Evolutionary conservation across 441 rosid genomes (phyloP).

Genomic region (Codiaeum variegatum): DNA sequence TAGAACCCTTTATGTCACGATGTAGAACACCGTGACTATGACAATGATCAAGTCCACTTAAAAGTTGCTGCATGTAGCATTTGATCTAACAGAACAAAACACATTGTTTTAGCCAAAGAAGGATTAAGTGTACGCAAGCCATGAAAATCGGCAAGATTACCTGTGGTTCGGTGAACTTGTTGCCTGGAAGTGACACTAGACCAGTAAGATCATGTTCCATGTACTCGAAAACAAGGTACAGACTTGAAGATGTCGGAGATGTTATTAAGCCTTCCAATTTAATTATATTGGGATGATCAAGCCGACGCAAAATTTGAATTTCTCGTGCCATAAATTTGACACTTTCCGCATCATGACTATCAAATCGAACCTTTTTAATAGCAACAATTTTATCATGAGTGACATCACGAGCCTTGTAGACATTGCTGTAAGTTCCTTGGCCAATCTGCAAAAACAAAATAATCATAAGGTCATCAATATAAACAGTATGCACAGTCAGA

Average conservation of each 20-base stretch:
- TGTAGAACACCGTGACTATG: slow-evolving; percentile 78
- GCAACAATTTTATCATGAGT: slow-evolving; percentile 66
- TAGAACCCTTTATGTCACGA: slow-evolving; percentile 91
- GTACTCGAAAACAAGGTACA: slow-evolving; percentile 92
- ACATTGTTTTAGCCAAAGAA: background rate
- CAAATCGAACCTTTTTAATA: slow-evolving; percentile 75
- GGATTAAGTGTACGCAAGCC: slow-evolving; percentile 4
- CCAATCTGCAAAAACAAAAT: slow-evolving; percentile 69
- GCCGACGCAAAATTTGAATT: slow-evolving; percentile 63
- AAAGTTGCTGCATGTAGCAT: slow-evolving; percentile 93
- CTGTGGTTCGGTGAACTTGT: slow-evolving; percentile 85
- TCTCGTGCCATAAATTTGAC: slow-evolving; percentile 94
- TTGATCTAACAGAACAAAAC: slow-evolving; percentile 55
- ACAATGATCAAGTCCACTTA: slow-evolving; percentile 92
- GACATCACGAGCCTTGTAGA: slow-evolving; percentile 81
- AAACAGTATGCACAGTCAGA: background rate
- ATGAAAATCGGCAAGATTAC: slow-evolving; percentile 29
- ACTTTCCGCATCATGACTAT: slow-evolving; percentile 72
- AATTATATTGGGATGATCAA: slow-evolving; percentile 85
- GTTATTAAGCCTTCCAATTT: slow-evolving; percentile 86
- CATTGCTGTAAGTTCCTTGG: slow-evolving; percentile 94
- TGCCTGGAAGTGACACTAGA: slow-evolving; percentile 68
- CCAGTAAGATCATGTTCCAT: slow-evolving; percentile 99
- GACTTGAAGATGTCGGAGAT: slow-evolving; percentile 58
- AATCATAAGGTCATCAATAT: background rate